Percentiles rank a stretch among this genome's conserved stretches.
These are phyloP conservation scores for Wickerhamomyces bovis DNA, from an alignment of 805 yeast genomes.

Conservation along the genomic window DNA sequence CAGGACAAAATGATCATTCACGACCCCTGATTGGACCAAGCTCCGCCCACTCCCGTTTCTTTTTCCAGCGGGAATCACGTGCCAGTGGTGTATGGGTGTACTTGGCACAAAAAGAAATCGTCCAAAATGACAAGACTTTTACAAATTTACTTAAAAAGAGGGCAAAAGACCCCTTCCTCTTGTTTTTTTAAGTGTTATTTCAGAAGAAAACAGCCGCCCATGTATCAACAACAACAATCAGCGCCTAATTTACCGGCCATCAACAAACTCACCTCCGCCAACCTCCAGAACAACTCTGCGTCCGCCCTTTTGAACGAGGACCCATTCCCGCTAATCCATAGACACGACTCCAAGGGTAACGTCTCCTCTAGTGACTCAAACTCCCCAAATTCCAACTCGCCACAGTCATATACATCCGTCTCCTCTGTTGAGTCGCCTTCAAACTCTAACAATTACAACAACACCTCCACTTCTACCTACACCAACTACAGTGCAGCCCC, in stretches of 20 bases:
- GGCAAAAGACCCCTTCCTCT: not conserved
- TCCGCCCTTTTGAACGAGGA: not conserved
- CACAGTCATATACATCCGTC: conserved; percentile 21
- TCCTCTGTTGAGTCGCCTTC: conserved; percentile 23
- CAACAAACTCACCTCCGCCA: not conserved
- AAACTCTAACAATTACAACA: conserved; percentile 1
- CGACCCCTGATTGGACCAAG: not conserved
- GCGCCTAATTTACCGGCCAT: not conserved
- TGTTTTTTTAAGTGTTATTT: not conserved
- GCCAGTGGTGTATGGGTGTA: not conserved
- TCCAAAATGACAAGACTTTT: not conserved
- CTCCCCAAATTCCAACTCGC: conserved; percentile 24
- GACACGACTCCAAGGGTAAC: conserved; percentile 18
- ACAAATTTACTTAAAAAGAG: not conserved
- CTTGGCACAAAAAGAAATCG: not conserved
- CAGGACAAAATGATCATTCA: too few relatives aligned
- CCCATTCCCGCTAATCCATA: not conserved
- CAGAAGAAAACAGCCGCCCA: too few relatives aligned
- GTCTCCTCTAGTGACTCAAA: conserved; percentile 21
- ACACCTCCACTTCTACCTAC: not conserved
- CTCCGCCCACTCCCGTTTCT: not conserved
- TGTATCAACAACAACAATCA: not conserved
- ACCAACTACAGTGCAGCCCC: not conserved
- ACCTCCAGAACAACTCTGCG: not conserved
- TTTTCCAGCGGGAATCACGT: not conserved